A percentile compares a stretch with the other conserved stretches of the same genome.
Evolutionary conservation across 345 rosid species (phyloP).

Genomic region (Melastoma malabathricum): DNA sequence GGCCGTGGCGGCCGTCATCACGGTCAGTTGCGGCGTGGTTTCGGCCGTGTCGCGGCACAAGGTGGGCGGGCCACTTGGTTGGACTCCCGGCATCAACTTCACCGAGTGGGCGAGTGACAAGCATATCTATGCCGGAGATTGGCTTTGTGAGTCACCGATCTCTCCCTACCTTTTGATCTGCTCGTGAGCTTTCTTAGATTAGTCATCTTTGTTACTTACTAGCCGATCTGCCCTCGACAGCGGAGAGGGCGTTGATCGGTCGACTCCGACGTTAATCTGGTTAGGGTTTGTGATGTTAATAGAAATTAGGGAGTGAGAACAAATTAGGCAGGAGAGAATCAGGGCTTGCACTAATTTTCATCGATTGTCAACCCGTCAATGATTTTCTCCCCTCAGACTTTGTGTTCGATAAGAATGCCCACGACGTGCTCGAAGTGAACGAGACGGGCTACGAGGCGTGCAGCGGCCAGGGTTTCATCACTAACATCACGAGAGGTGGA

Average conservation of each 20-base stretch:
- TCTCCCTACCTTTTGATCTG: neutral
- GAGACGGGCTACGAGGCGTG: conserved; percentile 37
- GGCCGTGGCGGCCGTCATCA: neutral
- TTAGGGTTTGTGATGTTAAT: too few species aligned
- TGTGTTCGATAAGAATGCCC: conserved; percentile 27
- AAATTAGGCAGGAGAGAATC: too few species aligned
- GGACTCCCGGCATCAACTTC: conserved; percentile 22
- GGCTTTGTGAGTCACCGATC: conserved; percentile 27
- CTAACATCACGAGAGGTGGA: conserved; percentile 41
- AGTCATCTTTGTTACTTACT: neutral
- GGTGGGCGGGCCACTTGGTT: conserved; percentile 22
- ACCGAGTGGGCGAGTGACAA: conserved; percentile 19
- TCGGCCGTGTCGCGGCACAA: neutral
- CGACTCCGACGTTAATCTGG: neutral
- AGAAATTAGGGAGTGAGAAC: too few species aligned
- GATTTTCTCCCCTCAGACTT: conserved; percentile 10
- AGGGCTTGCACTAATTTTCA: neutral
- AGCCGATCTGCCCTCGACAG: neutral
- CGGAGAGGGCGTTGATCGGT: too few species aligned
- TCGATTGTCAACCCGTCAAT: neutral
- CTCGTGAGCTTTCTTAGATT: too few species aligned
- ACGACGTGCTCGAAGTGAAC: conserved; percentile 58
- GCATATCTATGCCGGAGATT: conserved; percentile 19
- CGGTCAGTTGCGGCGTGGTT: neutral
- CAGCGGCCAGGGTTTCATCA: conserved; percentile 28